Conservation (phyloP, 345 rosid species). For the Brassica carinata region DNA sequence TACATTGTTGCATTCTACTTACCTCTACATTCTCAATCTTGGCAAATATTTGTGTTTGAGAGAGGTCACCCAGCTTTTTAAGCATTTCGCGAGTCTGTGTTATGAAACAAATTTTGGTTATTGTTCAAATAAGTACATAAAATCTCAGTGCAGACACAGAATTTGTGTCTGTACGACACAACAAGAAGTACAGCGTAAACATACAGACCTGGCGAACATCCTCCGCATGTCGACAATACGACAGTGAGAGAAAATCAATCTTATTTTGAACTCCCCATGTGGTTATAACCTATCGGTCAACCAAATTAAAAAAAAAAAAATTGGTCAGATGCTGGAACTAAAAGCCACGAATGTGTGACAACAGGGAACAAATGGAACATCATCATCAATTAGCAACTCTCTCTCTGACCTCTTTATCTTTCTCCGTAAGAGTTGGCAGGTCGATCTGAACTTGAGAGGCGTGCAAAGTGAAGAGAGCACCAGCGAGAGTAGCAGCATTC, state of each 20-base stretch:
- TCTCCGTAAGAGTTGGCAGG: slow-evolving; percentile 84
- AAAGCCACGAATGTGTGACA: slow-evolving; percentile 2
- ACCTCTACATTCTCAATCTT: slow-evolving; percentile 97
- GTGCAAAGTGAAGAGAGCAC: slow-evolving; percentile 85
- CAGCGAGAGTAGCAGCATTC: slow-evolving; percentile 88
- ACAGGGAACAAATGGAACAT: neutral
- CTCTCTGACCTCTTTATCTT: slow-evolving; percentile 80
- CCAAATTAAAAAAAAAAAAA: neutral
- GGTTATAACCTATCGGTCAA: slow-evolving; percentile 68
- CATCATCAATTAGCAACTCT: neutral
- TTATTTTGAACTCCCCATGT: slow-evolving; percentile 94
- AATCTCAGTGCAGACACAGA: neutral
- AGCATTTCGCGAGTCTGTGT: slow-evolving; percentile 88
- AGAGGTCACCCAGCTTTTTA: slow-evolving; percentile 77
- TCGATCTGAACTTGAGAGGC: slow-evolving; percentile 85
- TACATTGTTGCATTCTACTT: slow-evolving; percentile 23
- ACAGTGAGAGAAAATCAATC: slow-evolving; percentile 91
- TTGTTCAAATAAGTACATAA: neutral
- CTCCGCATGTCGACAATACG: slow-evolving; percentile 92
- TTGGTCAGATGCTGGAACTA: slow-evolving; percentile 8
- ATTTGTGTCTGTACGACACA: neutral
- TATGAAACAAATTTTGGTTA: slow-evolving; percentile 11
- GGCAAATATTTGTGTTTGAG: slow-evolving; percentile 91
- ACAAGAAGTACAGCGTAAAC: neutral
- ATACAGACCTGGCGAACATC: slow-evolving; percentile 81